Evolutionary conservation across 495 filamentous ascomycete genomes (phyloP).

Genomic region (Penicillium diatomitis): DNA sequence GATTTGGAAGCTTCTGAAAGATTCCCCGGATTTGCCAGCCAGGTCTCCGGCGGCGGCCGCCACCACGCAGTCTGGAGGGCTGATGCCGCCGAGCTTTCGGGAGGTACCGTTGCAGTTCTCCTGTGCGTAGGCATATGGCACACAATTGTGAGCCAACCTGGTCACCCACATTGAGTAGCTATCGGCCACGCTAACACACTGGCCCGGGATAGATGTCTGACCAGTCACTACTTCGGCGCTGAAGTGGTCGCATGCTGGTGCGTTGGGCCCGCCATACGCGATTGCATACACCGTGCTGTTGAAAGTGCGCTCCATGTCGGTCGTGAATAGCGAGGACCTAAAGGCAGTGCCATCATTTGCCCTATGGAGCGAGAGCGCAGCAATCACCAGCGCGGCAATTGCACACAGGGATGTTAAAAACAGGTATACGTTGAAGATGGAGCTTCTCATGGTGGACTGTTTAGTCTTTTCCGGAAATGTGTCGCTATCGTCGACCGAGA

Average conservation of each 20-base stretch:
- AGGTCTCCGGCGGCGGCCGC: neutral
- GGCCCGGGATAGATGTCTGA: neutral
- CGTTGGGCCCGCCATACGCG: neutral
- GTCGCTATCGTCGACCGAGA: neutral
- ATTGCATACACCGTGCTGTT: neutral
- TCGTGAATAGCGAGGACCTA: neutral
- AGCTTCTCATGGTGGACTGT: neutral
- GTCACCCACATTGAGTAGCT: neutral
- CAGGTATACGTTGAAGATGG: neutral
- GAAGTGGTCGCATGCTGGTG: neutral
- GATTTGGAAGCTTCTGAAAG: neutral
- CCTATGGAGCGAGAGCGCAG: neutral
- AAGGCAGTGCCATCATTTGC: neutral
- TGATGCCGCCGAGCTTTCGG: neutral
- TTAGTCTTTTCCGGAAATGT: neutral
- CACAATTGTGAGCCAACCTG: neutral
- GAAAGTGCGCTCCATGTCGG: neutral
- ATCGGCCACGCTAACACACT: neutral
- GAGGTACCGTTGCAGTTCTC: neutral
- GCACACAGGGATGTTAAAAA: neutral
- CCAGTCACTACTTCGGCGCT: neutral
- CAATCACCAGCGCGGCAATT: neutral
- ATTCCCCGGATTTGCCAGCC: neutral
- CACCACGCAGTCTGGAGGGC: neutral
- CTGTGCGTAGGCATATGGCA: neutral